Conservation (phyloP, 2,329 filamentous ascomycete genomes). For the Ophiostoma perfectum region DNA sequence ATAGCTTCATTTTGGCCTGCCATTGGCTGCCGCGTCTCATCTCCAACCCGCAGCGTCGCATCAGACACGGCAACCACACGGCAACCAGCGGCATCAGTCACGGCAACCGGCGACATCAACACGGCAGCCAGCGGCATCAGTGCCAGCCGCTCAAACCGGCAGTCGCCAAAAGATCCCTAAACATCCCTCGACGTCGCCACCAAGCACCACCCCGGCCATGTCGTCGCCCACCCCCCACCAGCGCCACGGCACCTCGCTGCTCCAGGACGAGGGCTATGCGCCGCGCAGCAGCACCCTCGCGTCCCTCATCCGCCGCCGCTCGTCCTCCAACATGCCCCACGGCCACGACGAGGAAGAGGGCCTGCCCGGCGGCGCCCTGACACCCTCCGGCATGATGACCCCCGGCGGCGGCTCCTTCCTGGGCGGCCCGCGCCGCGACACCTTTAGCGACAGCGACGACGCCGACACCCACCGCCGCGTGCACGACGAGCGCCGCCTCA, state of each 20-base stretch:
- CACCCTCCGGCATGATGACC: constrained; percentile 19
- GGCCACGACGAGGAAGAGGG: constrained; percentile 28
- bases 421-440: constrained; percentile 27
- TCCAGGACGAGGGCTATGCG: constrained; percentile 45
- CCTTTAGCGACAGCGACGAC: constrained; percentile 37
- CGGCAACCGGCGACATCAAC: neutral
- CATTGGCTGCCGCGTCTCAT: neutral
- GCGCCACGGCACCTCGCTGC: constrained; percentile 29
- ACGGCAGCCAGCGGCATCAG: neutral
- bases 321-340: constrained; percentile 25
- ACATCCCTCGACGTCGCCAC: no score
- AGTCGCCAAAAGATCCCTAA: neutral
- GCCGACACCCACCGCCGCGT: constrained; percentile 36
- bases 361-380: constrained; percentile 4
- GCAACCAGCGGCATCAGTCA: neutral
- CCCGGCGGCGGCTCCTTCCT: constrained; percentile 13
- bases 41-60: neutral
- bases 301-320: constrained; percentile 46
- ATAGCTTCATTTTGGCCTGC: neutral
- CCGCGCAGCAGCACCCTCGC: constrained; percentile 35
- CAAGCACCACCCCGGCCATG: constrained; percentile 21
- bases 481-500: constrained; percentile 54
- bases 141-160: neutral
- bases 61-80: constrained; percentile 6
- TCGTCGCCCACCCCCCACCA: constrained; percentile 26